Evolutionary conservation across 2,329 filamentous ascomycete genomes (phyloP).

Genomic region (Botrytis hyacinthi): DNA sequence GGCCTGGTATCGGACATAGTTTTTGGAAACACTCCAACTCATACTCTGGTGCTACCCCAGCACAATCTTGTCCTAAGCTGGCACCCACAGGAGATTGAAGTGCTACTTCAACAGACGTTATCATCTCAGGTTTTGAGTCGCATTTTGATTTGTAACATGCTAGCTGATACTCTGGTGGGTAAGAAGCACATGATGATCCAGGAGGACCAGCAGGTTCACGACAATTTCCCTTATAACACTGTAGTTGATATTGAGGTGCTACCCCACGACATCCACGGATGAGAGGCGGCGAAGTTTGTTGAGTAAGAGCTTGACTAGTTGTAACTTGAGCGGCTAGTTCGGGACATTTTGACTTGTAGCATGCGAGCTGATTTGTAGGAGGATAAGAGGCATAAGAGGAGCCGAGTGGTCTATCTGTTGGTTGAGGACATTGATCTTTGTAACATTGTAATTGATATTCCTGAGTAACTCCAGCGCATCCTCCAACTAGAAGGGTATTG

Average conservation of each 20-base stretch:
- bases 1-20: not conserved
- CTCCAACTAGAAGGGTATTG: not conserved
- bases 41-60: not conserved
- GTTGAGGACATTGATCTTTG: not conserved
- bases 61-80: not conserved
- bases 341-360: not conserved
- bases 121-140: not conserved
- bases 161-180: not conserved
- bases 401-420: not conserved
- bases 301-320: not conserved
- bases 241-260: not conserved
- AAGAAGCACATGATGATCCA: constrained; percentile 3
- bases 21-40: not conserved
- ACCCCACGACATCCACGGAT: not conserved
- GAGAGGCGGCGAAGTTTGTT: not conserved
- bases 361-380: not conserved
- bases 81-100: not conserved
- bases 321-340: not conserved
- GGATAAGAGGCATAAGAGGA: not conserved
- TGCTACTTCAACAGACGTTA: not conserved
- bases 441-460: not conserved
- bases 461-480: not conserved
- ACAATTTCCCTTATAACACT: not conserved
- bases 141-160: not conserved
- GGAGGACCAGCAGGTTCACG: not conserved